phyloP scores from a whole-genome alignment of 202 grass and related monocot genomes.

The Elaeis oleifera region DNA sequence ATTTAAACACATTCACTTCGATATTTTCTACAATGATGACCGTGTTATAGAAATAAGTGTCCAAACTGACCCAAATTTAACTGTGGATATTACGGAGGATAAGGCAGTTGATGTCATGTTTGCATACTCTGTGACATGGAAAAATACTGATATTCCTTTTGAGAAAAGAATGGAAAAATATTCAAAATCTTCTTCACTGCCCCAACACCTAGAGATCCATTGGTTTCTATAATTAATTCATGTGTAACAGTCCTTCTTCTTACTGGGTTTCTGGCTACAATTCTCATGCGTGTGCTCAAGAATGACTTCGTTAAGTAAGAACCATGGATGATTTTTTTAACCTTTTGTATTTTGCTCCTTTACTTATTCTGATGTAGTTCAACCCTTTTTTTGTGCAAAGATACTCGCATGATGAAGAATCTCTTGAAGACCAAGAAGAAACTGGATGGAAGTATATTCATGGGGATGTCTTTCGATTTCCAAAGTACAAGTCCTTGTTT shows the following conservation, averaged over 20 bases:
- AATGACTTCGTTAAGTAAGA: conserved; percentile 7
- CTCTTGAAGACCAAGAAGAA: background rate
- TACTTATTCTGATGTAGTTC: too few species aligned
- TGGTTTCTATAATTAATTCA: conserved; percentile 3
- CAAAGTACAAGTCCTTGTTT: background rate
- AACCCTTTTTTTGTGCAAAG: background rate
- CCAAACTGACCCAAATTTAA: background rate
- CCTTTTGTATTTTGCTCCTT: too few species aligned
- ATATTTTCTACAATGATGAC: conserved; percentile 1
- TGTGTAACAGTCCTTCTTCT: background rate
- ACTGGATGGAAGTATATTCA: too few species aligned
- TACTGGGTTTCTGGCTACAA: conserved; percentile 1
- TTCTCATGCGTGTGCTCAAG: background rate
- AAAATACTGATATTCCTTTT: background rate
- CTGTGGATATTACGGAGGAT: background rate
- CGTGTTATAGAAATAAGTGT: conserved; percentile 1
- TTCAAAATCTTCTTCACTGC: background rate
- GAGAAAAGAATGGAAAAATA: conserved; percentile 8
- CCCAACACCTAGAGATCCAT: background rate
- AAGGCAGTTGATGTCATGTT: background rate
- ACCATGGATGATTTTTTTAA: background rate
- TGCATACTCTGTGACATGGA: background rate
- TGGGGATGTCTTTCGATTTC: background rate
- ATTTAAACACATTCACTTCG: background rate
- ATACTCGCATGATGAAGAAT: background rate